phyloP scores from a whole-genome alignment of 805 yeast genomes.

The Cyberlindnera sargentensis region DNA sequence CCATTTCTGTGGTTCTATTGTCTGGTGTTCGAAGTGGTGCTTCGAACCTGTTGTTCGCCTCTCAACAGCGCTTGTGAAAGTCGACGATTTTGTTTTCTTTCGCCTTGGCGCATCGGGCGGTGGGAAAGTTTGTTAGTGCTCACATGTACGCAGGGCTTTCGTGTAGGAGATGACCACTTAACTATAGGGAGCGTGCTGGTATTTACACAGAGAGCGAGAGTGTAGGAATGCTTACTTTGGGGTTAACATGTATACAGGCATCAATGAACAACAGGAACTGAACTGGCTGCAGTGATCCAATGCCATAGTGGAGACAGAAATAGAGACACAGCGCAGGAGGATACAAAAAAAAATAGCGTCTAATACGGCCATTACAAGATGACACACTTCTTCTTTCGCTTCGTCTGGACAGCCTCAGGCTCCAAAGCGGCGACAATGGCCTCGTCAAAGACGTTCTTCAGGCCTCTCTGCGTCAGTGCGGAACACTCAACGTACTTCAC shows the following conservation, averaged over 20 bases:
- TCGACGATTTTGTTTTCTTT: not conserved
- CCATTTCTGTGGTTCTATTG: conserved; percentile 26
- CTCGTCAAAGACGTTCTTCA: conserved; percentile 96
- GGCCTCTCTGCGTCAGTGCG: conserved; percentile 93
- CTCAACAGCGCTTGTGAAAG: no score
- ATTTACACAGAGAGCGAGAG: no score
- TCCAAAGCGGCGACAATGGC: conserved; percentile 98
- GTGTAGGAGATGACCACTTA: no score
- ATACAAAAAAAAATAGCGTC: no score
- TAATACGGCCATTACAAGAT: conserved; percentile 36
- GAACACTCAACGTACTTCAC: conserved; percentile 97
- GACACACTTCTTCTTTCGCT: conserved; percentile 72
- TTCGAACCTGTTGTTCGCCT: no score
- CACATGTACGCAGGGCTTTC: conserved; percentile 7
- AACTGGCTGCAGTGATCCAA: no score
- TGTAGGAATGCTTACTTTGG: no score
- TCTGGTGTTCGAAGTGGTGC: no score
- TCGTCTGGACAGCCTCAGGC: conserved; percentile 82
- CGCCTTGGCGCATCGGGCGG: not conserved
- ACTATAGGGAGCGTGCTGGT: no score
- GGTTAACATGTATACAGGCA: no score
- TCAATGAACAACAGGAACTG: no score
- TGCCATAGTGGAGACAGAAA: not conserved
- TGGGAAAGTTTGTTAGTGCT: conserved; percentile 11
- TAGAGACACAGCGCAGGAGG: not conserved